Base-by-base conservation (phyloP, 768 basidiomycete species). In the Myochromella boudieri region DNA sequence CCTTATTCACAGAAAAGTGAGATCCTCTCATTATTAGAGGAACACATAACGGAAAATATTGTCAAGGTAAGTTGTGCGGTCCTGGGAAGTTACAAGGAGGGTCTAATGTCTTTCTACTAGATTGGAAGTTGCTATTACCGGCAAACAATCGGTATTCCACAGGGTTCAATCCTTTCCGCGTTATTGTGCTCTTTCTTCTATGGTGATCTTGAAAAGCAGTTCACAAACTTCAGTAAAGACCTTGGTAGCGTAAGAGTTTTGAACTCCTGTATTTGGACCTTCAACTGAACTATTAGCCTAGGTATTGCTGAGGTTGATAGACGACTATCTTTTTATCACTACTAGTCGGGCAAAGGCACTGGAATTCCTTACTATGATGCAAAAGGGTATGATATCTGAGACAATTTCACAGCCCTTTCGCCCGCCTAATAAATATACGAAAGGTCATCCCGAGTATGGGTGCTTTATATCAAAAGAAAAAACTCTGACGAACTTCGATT, bases 121-220 rank as follows among this genome's bases (percentile, higher is more conserved):
- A 93, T 97, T 42, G 90, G 88, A 1, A 57, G 68, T n/a, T 66
- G 78, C 32, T 91, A 86, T 59, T 95, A 87, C 61, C 82, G 87
- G 10, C 97, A 99, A 64, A 80, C 77, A n/a, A 80, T 91, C 22
- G 97, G 97, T 2, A 99, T 99, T 18, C 95, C 97, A 1, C 97
- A 99, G 65, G 97, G 97, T 17, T 97, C 95, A 2, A 82, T 94
- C n/a, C 68, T 98, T n/a, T 97, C 94, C 6, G 79, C 88, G 0
- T 60, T 98, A n/a, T 69, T 99, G 1, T 99, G 97, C 62, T 87
- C 89, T 1, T 90, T 95, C 66, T 97, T 91, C 63, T 99, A 97
- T 55, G 95, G 92, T 5, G 86, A 95, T 59, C 73, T 99, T 49
- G 97, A 98, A 65, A 77, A 68, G 24, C 69, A 59, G 6, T 74